phyloP scores from a whole-genome alignment of 371 early-diverging fungal species.

The Blakeslea trispora region DNA sequence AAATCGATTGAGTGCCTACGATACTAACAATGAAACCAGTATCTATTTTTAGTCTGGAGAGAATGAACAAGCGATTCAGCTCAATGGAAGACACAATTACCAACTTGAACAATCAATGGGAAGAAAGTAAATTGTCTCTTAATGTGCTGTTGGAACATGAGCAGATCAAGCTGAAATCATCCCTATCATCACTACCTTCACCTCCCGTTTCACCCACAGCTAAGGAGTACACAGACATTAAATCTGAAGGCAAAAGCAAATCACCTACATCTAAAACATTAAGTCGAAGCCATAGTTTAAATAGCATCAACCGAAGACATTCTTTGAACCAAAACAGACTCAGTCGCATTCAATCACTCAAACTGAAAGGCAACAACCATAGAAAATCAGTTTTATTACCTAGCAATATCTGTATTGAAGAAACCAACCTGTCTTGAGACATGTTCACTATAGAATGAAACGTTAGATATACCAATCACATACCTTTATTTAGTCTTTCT shows the following conservation, averaged over 20 bases:
- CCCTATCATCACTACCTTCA: conserved; percentile 28
- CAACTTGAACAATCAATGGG: conserved; percentile 36
- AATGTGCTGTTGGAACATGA: conserved; percentile 12
- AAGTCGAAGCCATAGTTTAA: not conserved
- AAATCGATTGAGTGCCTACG: no score
- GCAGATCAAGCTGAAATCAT: conserved; percentile 8
- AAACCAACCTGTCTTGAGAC: no score
- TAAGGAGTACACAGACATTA: not conserved
- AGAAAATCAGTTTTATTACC: not conserved
- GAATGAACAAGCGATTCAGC: conserved; percentile 29
- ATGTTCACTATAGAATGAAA: no score
- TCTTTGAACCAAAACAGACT: not conserved
- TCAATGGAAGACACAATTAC: conserved; percentile 35
- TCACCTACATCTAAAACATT: not conserved
- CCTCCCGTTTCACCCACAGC: conserved; percentile 37
- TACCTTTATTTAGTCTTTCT: no score
- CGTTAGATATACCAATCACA: no score
- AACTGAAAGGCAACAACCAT: not conserved
- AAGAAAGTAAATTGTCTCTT: conserved; percentile 29
- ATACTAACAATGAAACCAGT: no score
- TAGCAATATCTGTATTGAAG: not conserved
- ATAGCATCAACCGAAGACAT: not conserved
- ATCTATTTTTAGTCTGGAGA: conserved; percentile 15
- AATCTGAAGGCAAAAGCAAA: not conserved
- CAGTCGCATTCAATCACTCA: conserved; percentile 7